Evolutionary conservation across 352 stramenopile genomes (phyloP).

Genomic region (Globisporangium canariense): DNA sequence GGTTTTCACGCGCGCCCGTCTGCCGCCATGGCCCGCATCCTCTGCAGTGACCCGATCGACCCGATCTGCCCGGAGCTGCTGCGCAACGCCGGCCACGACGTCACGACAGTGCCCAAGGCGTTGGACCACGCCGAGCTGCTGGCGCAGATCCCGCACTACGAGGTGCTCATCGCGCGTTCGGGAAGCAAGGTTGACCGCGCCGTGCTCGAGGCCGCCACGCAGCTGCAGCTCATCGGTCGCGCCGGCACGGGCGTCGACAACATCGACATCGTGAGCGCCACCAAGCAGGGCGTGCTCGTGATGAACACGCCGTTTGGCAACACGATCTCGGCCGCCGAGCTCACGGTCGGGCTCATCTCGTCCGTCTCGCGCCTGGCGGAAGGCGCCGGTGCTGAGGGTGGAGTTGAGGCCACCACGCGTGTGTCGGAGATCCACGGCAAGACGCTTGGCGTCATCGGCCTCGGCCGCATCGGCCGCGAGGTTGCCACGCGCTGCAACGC

Average conservation of each 20-base stretch:
- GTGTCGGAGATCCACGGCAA: constrained; percentile 86
- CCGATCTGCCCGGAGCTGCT: constrained; percentile 77
- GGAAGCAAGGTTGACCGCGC: constrained; percentile 73
- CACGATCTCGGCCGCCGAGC: constrained; percentile 93
- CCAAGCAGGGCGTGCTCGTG: constrained; percentile 91
- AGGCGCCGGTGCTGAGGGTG: neutral
- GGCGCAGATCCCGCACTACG: constrained; percentile 71
- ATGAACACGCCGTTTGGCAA: constrained; percentile 97
- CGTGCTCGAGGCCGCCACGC: constrained; percentile 54
- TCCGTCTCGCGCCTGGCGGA: constrained; percentile 46
- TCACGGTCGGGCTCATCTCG: constrained; percentile 91
- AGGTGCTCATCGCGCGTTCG: constrained; percentile 88
- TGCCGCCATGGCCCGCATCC: constrained; percentile 70
- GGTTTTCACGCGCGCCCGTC: constrained; percentile 37
- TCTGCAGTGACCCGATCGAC: constrained; percentile 89
- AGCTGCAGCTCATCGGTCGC: constrained; percentile 84
- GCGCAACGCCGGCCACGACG: constrained; percentile 74
- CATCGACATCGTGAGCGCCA: constrained; percentile 90
- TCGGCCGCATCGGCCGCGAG: constrained; percentile 92
- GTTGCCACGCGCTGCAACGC: constrained; percentile 91
- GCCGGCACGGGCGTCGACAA: constrained; percentile 93
- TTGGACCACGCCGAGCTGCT: constrained; percentile 69
- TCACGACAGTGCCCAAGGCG: constrained; percentile 48
- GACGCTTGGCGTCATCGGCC: constrained; percentile 92
- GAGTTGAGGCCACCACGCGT: constrained; percentile 20